Base-by-base conservation (phyloP, 352 stramenopile genomes). In the Albugo candida region DNA sequence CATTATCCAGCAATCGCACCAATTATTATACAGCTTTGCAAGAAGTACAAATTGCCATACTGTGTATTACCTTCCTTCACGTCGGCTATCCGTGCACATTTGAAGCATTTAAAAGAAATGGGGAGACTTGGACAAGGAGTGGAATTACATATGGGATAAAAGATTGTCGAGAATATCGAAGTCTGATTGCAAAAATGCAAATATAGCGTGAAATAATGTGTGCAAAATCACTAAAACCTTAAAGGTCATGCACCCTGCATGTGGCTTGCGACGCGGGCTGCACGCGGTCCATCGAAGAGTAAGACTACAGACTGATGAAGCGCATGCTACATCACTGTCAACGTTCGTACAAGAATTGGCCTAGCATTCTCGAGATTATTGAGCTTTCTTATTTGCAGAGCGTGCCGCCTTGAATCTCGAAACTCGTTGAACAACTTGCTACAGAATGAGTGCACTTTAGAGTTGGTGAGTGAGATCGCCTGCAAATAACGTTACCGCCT, bases 11-110 rank as follows among this genome's bases (percentile, higher is more conserved):
- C 68, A 31, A 94, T 97, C 55, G 79, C 84, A 24, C 84, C 91
- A 51, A 93, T 96, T 60, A 93, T 97, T 48, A 68, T 87, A 35
- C 70, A 86, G 27, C 82, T 93, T 34, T 96, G 87, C 67, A 74
- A 85, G 56, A 92, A 96, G 66, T 91, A 94, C 70, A 89, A 91
- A 24, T 56, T 97, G 46, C 64, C 91, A 51, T 97, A 96, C 75
- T 83, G 74, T 38, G 70, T 92, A 63, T 63, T 94, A 16, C 73
- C 82, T 42, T 73, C 59, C 54, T 95, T 95, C 61, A 56, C 48
- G 21, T 56, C 64, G 34, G 85, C 85, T 21, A 65, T 95, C 39
- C 48, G 53, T 45, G 82, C 77, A 12, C 85, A 95, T 68, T 76
- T 96, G 27, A 58, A 75, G 13, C 84, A 95, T 65, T 75, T 96